A percentile compares a stretch with the other conserved stretches of the same genome.
Conservation (phyloP, 352 stramenopile species). For the Phytophthora pluvialis region DNA sequence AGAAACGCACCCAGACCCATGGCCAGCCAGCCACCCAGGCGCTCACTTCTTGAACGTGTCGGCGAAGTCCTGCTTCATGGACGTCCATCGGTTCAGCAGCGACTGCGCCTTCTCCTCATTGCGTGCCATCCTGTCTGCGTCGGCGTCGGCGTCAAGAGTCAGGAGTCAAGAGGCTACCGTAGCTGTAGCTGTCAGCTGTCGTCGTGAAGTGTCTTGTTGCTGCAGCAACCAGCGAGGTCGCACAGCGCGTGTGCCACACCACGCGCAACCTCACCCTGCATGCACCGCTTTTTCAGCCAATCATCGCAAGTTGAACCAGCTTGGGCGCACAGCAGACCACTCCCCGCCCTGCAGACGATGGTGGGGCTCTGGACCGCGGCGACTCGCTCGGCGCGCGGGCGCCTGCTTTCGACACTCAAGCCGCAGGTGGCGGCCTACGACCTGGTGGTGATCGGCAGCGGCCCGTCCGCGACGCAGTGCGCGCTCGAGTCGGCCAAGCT, state of each 20-base stretch:
- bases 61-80: conserved; percentile 95
- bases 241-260: conserved; percentile 14
- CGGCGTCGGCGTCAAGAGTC: neutral
- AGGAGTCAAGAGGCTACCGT: too few relatives aligned
- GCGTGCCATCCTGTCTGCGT: conserved; percentile 89
- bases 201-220: neutral
- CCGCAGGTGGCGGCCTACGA: conserved; percentile 69
- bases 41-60: conserved; percentile 85
- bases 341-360: conserved; percentile 17
- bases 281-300: conserved; percentile 24
- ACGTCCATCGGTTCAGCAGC: conserved; percentile 99
- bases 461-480: conserved; percentile 86
- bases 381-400: neutral
- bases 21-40: neutral
- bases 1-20: too few relatives aligned
- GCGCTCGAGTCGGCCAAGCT: conserved; percentile 87
- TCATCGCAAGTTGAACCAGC: conserved; percentile 5
- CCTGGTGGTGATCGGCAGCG: conserved; percentile 89
- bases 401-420: conserved; percentile 38
- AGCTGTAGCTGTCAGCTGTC: too few relatives aligned
- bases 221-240: neutral
- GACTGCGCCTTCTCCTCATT: conserved; percentile 98
- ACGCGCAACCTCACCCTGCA: conserved; percentile 9
- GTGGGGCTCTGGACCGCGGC: conserved; percentile 24
- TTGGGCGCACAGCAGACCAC: conserved; percentile 12